Conservation (phyloP, 805 yeast species). For the Yarrowia osloensis region DNA sequence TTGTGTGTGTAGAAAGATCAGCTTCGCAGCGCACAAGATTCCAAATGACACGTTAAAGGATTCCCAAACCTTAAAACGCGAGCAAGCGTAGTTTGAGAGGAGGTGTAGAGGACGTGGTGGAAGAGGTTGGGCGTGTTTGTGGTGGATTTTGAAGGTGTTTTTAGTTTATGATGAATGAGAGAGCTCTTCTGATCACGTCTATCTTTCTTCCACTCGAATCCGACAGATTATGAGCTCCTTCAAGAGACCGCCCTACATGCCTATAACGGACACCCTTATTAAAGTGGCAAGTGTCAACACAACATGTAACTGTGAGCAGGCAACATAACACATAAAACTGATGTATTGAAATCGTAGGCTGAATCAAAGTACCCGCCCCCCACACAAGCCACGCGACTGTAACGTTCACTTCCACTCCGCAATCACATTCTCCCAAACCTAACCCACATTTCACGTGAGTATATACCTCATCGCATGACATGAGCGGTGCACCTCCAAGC, state of each 20-base stretch:
- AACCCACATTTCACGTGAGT: constrained; percentile 5
- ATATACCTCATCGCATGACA: constrained; percentile 29
- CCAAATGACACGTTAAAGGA: constrained; percentile 28
- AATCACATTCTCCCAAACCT: constrained; percentile 27
- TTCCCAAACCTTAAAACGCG: constrained; percentile 18
- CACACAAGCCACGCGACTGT: neutral
- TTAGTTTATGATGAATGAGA: neutral
- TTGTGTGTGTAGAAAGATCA: constrained; percentile 2
- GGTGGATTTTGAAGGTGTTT: no score
- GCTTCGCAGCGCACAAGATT: neutral
- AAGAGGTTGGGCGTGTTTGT: no score
- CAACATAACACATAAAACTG: no score
- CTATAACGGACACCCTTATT: no score
- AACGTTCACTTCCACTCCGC: neutral
- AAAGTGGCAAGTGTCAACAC: no score
- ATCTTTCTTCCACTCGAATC: no score
- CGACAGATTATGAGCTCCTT: no score
- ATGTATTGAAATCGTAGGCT: no score
- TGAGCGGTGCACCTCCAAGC: neutral
- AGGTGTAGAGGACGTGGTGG: neutral
- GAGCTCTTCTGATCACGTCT: no score
- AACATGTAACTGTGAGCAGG: no score
- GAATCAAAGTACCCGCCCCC: no score
- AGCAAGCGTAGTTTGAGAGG: neutral
- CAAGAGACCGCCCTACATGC: no score